Evolutionary conservation across 1,284 basidiomycete species (phyloP).

Genomic region (Sanghuangporus baumii): DNA sequence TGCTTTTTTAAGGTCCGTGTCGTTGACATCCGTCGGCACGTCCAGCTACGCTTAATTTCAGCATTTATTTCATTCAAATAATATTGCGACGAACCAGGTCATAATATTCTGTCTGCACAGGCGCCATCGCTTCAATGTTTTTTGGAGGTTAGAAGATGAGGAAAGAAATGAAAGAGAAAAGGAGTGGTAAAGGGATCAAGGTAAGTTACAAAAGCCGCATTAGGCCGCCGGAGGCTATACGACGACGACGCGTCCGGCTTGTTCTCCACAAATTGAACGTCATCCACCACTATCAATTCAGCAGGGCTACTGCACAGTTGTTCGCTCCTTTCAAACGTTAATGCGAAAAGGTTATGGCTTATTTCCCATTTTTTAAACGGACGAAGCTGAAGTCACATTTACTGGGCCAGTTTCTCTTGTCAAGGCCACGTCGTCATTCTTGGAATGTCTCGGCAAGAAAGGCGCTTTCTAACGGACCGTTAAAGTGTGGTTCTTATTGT

Average conservation of each 20-base stretch:
- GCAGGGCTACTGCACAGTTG: no score
- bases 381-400: no score
- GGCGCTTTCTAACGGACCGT: no score
- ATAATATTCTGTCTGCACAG: conserved; percentile 46
- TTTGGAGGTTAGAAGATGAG: neutral
- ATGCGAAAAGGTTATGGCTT: no score
- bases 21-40: conserved; percentile 47
- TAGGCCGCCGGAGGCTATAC: neutral
- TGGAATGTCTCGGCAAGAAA: no score
- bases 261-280: neutral
- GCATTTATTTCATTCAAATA: neutral
- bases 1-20: conserved; percentile 88
- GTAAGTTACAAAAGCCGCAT: neutral
- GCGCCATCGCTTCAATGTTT: conserved; percentile 29
- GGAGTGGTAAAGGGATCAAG: neutral
- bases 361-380: no score
- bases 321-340: no score
- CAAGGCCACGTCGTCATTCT: no score
- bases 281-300: no score
- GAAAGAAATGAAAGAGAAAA: neutral
- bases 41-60: conserved; percentile 32
- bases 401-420: no score
- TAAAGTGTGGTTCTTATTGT: no score
- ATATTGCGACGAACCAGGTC: conserved; percentile 33
- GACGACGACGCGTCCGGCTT: neutral